Conservation (phyloP, 2,329 filamentous ascomycete species). For the Talaromyces amestolkiae region DNA sequence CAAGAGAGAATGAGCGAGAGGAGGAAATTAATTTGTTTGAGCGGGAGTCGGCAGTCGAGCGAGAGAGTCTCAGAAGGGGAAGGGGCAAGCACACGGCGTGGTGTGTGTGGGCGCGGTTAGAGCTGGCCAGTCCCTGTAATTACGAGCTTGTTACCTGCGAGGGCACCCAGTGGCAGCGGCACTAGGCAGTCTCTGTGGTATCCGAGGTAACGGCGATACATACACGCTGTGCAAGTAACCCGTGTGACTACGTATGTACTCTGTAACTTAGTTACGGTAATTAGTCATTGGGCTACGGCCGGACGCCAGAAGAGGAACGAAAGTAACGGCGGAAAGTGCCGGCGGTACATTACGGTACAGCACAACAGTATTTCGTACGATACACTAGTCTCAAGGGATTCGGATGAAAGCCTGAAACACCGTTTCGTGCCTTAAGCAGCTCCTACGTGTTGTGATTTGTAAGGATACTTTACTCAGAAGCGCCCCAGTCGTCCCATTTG, state of each 20-base stretch:
- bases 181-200: background rate
- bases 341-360: background rate
- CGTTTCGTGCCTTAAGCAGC: background rate
- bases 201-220: conserved; percentile 7
- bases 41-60: conserved; percentile 13
- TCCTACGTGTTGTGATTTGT: conserved; percentile 14
- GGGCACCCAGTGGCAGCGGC: background rate
- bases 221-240: background rate
- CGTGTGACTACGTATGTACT: background rate
- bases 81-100: background rate
- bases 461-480: background rate
- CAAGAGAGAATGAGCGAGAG: conserved; percentile 12
- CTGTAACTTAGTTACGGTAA: background rate
- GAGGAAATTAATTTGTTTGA: conserved; percentile 12
- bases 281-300: conserved; percentile 1
- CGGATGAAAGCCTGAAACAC: conserved; percentile 10
- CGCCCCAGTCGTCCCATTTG: background rate
- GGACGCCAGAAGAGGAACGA: background rate
- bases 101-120: background rate
- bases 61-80: conserved; percentile 3
- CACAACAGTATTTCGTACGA: background rate
- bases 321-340: background rate
- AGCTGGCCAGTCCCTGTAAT: background rate
- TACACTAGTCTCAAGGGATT: background rate
- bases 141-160: conserved; percentile 2